Conservation (phyloP, 768 basidiomycete species). For the Tylopilus subfusipes region DNA sequence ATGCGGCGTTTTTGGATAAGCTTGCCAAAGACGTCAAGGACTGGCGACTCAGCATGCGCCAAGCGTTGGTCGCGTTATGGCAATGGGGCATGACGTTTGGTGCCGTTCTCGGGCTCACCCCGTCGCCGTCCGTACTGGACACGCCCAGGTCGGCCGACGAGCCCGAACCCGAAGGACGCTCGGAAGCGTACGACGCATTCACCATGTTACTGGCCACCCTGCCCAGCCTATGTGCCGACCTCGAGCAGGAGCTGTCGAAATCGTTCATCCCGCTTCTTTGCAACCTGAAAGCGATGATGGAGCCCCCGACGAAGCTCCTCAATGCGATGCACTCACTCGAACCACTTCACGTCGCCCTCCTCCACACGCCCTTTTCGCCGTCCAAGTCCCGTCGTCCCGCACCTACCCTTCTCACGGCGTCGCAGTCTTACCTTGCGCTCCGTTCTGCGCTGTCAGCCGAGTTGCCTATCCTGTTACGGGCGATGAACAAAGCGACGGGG, state of each 20-base stretch:
- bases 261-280: conserved; percentile 56
- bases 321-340: conserved; percentile 71
- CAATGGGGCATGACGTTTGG: conserved; percentile 67
- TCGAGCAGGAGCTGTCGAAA: conserved; percentile 53
- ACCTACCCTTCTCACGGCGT: conserved; percentile 64
- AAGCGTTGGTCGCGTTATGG: conserved; percentile 47
- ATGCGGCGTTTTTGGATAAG: conserved; percentile 55
- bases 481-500: conserved; percentile 59
- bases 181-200: conserved; percentile 73
- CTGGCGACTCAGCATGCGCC: conserved; percentile 56
- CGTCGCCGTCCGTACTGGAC: conserved; percentile 31
- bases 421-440: conserved; percentile 72
- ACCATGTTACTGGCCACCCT: conserved; percentile 55
- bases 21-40: conserved; percentile 61
- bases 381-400: conserved; percentile 60
- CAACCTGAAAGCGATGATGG: conserved; percentile 54
- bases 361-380: conserved; percentile 58
- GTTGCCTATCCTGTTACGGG: conserved; percentile 58
- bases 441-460: conserved; percentile 69
- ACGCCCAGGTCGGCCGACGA: conserved; percentile 8
- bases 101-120: conserved; percentile 58
- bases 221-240: conserved; percentile 46
- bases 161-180: conserved; percentile 26
- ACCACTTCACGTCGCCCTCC: conserved; percentile 65
- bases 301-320: conserved; percentile 61